A percentile compares a stretch with the other conserved stretches of the same genome.
Evolutionary conservation across 2,329 filamentous ascomycete genomes (phyloP).

Genomic region (Ophiosphaerella herpotricha): DNA sequence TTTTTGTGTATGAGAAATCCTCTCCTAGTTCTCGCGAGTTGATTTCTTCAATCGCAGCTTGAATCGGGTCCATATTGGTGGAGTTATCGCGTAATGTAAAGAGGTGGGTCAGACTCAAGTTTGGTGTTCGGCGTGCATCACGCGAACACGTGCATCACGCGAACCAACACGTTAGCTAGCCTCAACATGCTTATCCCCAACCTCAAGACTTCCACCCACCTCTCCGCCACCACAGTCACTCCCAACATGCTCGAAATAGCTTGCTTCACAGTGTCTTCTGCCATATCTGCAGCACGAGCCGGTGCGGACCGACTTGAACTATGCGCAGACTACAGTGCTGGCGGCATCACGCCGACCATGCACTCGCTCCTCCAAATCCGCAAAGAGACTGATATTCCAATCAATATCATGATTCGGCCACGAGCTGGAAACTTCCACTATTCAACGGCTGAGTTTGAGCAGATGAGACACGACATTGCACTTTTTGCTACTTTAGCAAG

Average conservation of each 20-base stretch:
- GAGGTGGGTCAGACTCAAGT: no score
- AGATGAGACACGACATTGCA: constrained; percentile 51
- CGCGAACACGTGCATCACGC: no score
- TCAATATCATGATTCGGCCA: constrained; percentile 61
- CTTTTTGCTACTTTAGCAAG: constrained; percentile 45
- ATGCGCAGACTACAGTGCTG: constrained; percentile 47
- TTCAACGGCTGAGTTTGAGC: constrained; percentile 44
- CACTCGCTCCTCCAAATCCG: constrained; percentile 30
- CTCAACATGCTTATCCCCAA: no score
- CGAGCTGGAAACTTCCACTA: constrained; percentile 55
- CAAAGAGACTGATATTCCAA: constrained; percentile 41
- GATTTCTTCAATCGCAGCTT: no score
- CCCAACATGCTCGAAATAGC: constrained; percentile 53
- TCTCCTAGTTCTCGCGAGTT: no score
- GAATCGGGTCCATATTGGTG: no score
- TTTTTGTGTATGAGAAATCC: no score
- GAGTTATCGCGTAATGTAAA: no score
- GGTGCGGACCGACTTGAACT: constrained; percentile 60
- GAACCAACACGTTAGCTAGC: no score
- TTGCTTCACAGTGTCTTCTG: constrained; percentile 53
- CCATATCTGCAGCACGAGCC: constrained; percentile 46
- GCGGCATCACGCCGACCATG: constrained; percentile 50
- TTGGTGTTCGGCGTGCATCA: no score
- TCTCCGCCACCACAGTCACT: neutral
- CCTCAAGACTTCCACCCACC: no score